Percentiles rank a stretch among this genome's conserved stretches.
These are phyloP conservation scores for Hortaea sp. DNA, from an alignment of 2,329 filamentous ascomycete genomes.

Conservation along the genomic window DNA sequence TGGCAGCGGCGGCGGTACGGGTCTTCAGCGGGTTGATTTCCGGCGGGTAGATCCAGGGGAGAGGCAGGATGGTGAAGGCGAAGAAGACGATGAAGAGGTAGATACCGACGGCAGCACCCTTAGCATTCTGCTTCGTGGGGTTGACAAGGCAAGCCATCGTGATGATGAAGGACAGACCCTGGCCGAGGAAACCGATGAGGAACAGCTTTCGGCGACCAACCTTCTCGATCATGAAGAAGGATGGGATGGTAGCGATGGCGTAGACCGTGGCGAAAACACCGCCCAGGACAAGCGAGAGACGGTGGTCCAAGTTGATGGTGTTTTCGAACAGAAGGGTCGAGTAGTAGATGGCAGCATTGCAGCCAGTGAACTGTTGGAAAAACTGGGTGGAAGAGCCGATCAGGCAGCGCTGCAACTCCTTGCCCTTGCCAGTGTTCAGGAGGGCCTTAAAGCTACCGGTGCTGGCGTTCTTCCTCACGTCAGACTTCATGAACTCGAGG, in stretches of 20 bases:
- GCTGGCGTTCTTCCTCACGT: constrained; percentile 51
- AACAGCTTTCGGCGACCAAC: background rate
- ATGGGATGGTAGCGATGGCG: background rate
- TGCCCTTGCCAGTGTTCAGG: constrained; percentile 47
- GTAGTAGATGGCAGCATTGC: constrained; percentile 12
- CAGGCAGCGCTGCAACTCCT: constrained; percentile 53
- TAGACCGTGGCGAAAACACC: background rate
- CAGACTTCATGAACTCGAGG: constrained; percentile 44
- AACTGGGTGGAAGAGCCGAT: constrained; percentile 49
- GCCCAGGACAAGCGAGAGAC: background rate
- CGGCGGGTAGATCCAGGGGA: constrained; percentile 47
- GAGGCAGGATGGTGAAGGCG: constrained; percentile 2
- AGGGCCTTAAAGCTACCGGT: constrained; percentile 26
- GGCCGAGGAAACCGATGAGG: constrained; percentile 29
- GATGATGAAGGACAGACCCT: constrained; percentile 43
- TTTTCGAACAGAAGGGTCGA: background rate
- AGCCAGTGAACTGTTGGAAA: constrained; percentile 48
- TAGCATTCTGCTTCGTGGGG: constrained; percentile 2
- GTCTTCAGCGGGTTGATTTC: constrained; percentile 40
- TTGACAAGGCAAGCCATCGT: constrained; percentile 28
- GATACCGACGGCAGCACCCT: constrained; percentile 19
- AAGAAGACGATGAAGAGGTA: constrained; percentile 22
- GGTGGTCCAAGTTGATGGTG: background rate
- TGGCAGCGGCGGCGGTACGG: constrained; percentile 21
- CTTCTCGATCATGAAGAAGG: background rate